Base-by-base conservation (phyloP, 78 protist species). In the Emiliania huxleyi region DNA sequence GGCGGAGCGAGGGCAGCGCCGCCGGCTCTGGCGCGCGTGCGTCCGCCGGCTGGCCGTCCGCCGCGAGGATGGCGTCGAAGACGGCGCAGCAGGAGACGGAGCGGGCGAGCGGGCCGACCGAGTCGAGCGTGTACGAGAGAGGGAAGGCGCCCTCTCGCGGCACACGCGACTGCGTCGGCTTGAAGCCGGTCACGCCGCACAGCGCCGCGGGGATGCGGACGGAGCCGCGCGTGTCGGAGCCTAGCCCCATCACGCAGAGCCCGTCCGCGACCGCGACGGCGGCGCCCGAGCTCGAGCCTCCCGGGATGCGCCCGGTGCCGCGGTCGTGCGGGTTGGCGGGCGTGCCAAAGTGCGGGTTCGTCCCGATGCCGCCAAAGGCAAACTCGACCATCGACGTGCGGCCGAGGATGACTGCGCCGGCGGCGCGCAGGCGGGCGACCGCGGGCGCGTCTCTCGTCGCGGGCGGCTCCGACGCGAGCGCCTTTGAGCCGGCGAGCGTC, bases 121-220 rank as follows among this genome's bases (percentile, higher is more conserved):
- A 77, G 85, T 77, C 85, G 35, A 77, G 85, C 6, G 85, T 40
- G 2, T 40, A 40, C 26, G 85, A 77, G 35, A 77, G 46, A 18
- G 85, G 85, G 85, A 77, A 77, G 42, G 6, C 44, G 18, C 85
- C 85, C 29, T 35, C 46, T 21, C 85, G 46, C 3, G 85, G 85
- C 0, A 77, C 29, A 4, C 85, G 85, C 26, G 15, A 15, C 46
- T 37, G 48, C 46, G 85, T 77, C 42, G 98, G 98, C n/a, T 96
- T 96, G 94, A 96, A 94, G 15, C 97, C 97, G 15, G 91, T 90
- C 33, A 96, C 90, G 38, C 97, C 97, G 83, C 97, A 96, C 91
- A 94, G 92, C 0, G 95, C 93, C 1, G 97, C 94, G 2, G 98
- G 98, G 46, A 91, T 93, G 37, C 98, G 84, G 40, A 96, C 95